Evolutionary conservation across 768 basidiomycete species (phyloP).

Genomic region (Amanita thiersii): DNA sequence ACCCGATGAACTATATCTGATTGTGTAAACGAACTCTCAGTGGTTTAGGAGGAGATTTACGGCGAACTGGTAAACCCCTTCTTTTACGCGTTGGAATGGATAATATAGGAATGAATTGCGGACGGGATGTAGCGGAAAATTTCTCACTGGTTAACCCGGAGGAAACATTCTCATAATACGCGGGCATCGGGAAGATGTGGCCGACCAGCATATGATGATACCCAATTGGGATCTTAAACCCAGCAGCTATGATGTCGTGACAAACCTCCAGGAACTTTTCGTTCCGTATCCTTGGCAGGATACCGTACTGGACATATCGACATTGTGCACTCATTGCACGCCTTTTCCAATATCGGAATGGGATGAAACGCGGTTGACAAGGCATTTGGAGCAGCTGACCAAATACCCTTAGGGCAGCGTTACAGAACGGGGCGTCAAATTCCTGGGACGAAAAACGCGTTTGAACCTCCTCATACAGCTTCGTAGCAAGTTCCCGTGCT

Average conservation of each 20-base stretch:
- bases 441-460: conserved; percentile 20
- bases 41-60: background rate
- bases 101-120: too few species aligned
- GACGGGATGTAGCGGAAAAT: too few species aligned
- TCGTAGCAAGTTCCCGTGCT: conserved; percentile 4
- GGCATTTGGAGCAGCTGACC: conserved; percentile 12
- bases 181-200: conserved; percentile 7
- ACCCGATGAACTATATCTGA: too few species aligned
- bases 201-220: conserved; percentile 32
- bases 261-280: conserved; percentile 27
- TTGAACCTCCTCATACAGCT: conserved; percentile 4
- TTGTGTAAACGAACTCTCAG: too few species aligned
- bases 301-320: conserved; percentile 16
- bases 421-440: conserved; percentile 64
- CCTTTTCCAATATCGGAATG: background rate
- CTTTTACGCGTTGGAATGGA: conserved; percentile 1
- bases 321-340: background rate
- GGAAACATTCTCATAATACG: too few species aligned
- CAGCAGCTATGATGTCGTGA: conserved; percentile 28
- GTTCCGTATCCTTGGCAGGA: conserved; percentile 19
- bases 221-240: conserved; percentile 31
- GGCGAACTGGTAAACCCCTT: background rate
- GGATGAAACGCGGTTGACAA: conserved; percentile 4
- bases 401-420: conserved; percentile 45
- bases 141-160: too few species aligned